Evolutionary conservation across 306 rosid species (phyloP).

Genomic region (Fragaria nilgerrensis): DNA sequence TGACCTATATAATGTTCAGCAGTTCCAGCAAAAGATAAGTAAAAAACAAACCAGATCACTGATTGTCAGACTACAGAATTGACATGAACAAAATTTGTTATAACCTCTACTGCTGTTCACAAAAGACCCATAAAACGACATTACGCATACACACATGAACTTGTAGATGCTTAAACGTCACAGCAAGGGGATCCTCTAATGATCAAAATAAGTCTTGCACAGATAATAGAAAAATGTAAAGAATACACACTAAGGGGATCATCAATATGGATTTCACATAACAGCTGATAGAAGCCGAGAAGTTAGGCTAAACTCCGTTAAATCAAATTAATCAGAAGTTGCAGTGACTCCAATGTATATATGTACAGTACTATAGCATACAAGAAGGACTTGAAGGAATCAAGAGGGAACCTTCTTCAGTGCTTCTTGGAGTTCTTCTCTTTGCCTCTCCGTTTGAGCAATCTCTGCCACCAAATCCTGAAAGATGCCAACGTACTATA

Average conservation of each 20-base stretch:
- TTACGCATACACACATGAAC: background rate
- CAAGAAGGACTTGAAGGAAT: background rate
- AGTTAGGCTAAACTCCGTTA: background rate
- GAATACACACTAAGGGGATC: background rate
- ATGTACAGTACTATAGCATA: background rate
- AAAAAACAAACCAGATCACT: conserved; percentile 8
- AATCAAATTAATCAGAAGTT: background rate
- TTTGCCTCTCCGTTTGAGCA: conserved; percentile 67
- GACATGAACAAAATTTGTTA: background rate
- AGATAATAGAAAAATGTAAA: background rate
- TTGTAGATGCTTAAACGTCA: background rate
- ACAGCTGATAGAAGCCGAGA: background rate
- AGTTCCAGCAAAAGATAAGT: conserved; percentile 17
- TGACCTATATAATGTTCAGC: conserved; percentile 50
- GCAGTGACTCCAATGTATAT: background rate
- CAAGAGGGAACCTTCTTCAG: conserved; percentile 57
- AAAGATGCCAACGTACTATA: conserved; percentile 30
- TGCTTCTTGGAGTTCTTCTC: conserved; percentile 65
- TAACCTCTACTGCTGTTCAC: background rate
- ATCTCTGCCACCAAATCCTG: conserved; percentile 76
- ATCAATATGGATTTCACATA: background rate
- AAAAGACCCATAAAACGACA: background rate
- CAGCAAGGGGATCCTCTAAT: background rate
- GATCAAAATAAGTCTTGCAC: background rate
- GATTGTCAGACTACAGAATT: conserved; percentile 16